Evolutionary conservation across 805 yeast genomes (phyloP).

Genomic region (Cyberlindnera misumaiensis): DNA sequence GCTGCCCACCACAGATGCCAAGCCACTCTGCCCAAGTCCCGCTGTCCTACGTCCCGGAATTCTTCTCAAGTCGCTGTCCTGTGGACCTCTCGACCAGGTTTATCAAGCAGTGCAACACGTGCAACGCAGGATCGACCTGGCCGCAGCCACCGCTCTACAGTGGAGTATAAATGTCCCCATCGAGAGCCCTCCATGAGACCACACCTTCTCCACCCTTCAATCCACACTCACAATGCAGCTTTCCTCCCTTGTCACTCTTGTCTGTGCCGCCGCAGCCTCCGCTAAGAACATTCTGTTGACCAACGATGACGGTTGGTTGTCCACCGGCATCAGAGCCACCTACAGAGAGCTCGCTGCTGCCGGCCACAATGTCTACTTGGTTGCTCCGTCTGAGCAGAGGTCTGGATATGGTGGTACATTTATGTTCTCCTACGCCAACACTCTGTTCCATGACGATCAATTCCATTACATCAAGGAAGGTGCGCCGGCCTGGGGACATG

Average conservation of each 20-base stretch:
- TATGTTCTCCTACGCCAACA: constrained; percentile 33
- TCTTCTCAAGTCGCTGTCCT: too few species aligned
- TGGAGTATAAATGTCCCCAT: too few species aligned
- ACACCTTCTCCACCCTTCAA: too few species aligned
- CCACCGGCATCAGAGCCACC: constrained; percentile 50
- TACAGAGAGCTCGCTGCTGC: constrained; percentile 40
- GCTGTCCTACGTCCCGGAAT: too few species aligned
- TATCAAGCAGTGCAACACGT: too few species aligned
- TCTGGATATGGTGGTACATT: constrained; percentile 53
- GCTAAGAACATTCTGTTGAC: constrained; percentile 41
- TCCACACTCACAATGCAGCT: constrained; percentile 9
- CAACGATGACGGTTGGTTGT: constrained; percentile 53
- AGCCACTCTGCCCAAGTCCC: too few species aligned
- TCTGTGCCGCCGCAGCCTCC: constrained; percentile 9
- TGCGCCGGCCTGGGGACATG: constrained; percentile 51
- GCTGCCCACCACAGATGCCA: too few species aligned
- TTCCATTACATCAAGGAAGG: constrained; percentile 42
- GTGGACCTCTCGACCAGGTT: too few species aligned
- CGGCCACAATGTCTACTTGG: constrained; percentile 43
- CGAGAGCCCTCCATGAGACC: too few species aligned
- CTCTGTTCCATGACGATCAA: constrained; percentile 38
- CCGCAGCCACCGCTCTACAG: too few species aligned
- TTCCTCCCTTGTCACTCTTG: constrained; percentile 5
- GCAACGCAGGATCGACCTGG: too few species aligned
- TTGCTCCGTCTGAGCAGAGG: constrained; percentile 46